phyloP scores from a whole-genome alignment of 768 basidiomycete genomes.

The Lactifluus subvellereus region DNA sequence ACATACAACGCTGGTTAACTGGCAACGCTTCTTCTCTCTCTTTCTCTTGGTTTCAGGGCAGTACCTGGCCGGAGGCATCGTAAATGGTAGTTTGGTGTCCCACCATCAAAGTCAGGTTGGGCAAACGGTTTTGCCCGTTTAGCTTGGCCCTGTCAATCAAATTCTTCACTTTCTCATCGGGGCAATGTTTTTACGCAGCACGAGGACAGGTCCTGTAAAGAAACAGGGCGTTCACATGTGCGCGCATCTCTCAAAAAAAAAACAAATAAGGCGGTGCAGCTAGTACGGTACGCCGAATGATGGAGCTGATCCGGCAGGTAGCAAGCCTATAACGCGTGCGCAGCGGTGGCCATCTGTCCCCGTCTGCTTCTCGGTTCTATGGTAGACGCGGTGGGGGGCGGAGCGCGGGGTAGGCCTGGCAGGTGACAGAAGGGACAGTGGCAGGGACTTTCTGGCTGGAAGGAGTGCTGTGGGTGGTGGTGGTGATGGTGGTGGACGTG shows the following conservation, averaged over 20 bases:
- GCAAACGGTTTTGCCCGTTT: not conserved
- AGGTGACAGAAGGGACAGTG: constrained; percentile 10
- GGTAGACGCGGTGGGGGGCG: not conserved
- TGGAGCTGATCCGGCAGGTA: constrained; percentile 5
- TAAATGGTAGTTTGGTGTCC: not conserved
- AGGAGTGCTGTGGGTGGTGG: not conserved
- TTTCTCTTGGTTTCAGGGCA: not conserved
- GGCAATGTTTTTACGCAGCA: not conserved
- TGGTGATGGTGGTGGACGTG: not conserved
- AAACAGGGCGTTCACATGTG: not conserved
- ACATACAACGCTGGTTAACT: no score
- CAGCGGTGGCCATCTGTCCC: constrained; percentile 4
- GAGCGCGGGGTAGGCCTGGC: constrained; percentile 14
- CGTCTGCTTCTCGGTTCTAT: constrained; percentile 8
- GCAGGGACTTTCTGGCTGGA: not conserved
- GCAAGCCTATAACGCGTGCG: not conserved
- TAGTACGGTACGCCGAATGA: not conserved
- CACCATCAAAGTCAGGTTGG: no score
- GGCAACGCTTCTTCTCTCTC: no score
- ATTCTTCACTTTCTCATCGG: not conserved
- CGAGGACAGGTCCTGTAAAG: not conserved
- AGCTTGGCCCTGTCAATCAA: constrained; percentile 3
- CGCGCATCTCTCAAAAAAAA: not conserved
- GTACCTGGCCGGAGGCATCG: not conserved
- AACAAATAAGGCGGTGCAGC: not conserved